phyloP scores from a whole-genome alignment of 2,329 filamentous ascomycete species.

The Penicillium rolfsii region DNA sequence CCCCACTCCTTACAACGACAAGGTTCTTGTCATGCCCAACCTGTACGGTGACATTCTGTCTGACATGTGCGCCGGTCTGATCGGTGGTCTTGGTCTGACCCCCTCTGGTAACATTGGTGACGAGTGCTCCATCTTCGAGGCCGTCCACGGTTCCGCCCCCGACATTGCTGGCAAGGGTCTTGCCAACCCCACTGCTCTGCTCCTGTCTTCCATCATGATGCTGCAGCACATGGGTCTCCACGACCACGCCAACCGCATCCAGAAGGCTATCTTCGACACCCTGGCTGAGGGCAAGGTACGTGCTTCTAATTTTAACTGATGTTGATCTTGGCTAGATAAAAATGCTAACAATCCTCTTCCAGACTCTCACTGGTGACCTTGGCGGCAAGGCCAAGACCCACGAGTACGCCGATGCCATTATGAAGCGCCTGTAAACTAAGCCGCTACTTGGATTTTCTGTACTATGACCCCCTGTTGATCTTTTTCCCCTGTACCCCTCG shows the following conservation, averaged over 20 bases:
- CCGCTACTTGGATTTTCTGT: constrained; percentile 34
- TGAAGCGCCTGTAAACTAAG: constrained; percentile 60
- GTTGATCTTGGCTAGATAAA: not conserved
- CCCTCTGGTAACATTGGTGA: constrained; percentile 98
- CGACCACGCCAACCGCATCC: constrained; percentile 82
- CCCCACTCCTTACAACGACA: constrained; percentile 96
- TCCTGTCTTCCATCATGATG: constrained; percentile 99
- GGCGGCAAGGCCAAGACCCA: constrained; percentile 94
- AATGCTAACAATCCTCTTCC: constrained; percentile 22
- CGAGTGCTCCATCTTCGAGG: constrained; percentile 99
- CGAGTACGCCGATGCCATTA: constrained; percentile 93
- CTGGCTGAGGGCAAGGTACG: constrained; percentile 89
- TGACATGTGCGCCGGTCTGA: constrained; percentile 98
- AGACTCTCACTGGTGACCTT: constrained; percentile 87
- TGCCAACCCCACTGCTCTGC: constrained; percentile 94
- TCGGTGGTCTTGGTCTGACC: constrained; percentile 94
- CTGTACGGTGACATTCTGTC: constrained; percentile 99
- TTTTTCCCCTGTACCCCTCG: constrained; percentile 38
- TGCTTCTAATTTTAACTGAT: constrained; percentile 10
- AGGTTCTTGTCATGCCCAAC: constrained; percentile 97
- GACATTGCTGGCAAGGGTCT: constrained; percentile 96
- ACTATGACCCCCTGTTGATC: constrained; percentile 40
- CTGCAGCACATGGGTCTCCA: constrained; percentile 94
- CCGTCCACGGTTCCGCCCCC: constrained; percentile 94
- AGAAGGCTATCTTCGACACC: constrained; percentile 93